Conservation (phyloP, 2,329 filamentous ascomycete genomes). For the Didymella arachidicola region DNA sequence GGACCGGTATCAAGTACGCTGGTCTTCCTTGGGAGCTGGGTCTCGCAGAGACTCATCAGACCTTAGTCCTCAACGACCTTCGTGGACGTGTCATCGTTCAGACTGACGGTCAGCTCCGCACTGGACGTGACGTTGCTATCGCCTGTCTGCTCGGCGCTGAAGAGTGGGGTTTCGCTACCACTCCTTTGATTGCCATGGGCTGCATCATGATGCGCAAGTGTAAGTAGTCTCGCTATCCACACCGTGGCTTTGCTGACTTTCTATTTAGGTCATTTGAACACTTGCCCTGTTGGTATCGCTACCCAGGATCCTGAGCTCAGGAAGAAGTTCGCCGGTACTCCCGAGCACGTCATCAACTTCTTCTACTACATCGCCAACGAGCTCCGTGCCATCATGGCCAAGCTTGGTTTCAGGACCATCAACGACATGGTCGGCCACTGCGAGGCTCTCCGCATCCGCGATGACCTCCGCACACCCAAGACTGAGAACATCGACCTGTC, state of each 20-base stretch:
- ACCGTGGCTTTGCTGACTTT: slow-evolving; percentile 16
- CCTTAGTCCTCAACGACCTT: slow-evolving; percentile 91
- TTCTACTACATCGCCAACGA: slow-evolving; percentile 98
- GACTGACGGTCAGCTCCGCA: slow-evolving; percentile 92
- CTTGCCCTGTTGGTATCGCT: slow-evolving; percentile 90
- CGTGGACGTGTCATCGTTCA: slow-evolving; percentile 95
- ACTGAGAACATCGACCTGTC: slow-evolving; percentile 93
- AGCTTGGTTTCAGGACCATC: slow-evolving; percentile 90
- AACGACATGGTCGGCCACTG: slow-evolving; percentile 98
- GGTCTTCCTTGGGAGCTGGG: slow-evolving; percentile 96
- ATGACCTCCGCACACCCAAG: slow-evolving; percentile 87
- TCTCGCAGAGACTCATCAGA: slow-evolving; percentile 97
- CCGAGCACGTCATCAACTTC: slow-evolving; percentile 98
- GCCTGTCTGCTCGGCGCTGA: slow-evolving; percentile 96
- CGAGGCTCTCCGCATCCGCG: slow-evolving; percentile 83
- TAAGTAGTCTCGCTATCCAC: slow-evolving; percentile 12
- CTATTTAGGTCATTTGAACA: slow-evolving; percentile 61
- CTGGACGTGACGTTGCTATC: slow-evolving; percentile 91
- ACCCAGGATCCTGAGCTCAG: slow-evolving; percentile 94
- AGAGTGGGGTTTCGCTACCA: slow-evolving; percentile 96
- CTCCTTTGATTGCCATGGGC: slow-evolving; percentile 94
- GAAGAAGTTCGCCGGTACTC: slow-evolving; percentile 91
- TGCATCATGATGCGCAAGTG: slow-evolving; percentile 94
- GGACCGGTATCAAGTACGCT: slow-evolving; percentile 99
- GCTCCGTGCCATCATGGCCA: slow-evolving; percentile 95